Percentiles rank a stretch among this genome's conserved stretches.
Conservation (phyloP, 108 stramenopile species). For the Discostella stelligeroides region DNA sequence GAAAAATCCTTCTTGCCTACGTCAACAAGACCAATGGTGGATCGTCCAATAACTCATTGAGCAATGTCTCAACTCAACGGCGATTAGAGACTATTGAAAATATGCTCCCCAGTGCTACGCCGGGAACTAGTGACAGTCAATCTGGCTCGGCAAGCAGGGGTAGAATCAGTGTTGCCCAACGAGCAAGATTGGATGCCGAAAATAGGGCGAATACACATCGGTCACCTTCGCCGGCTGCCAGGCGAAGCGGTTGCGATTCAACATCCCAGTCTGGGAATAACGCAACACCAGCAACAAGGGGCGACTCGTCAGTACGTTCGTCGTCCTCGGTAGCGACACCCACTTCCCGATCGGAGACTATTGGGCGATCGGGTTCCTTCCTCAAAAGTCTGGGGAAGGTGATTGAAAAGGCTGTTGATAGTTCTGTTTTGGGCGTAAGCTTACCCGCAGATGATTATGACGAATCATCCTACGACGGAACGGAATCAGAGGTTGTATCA, state of each 20-base stretch:
- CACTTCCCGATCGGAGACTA: slow-evolving; percentile 11
- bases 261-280: slow-evolving; percentile 4
- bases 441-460: slow-evolving; percentile 26
- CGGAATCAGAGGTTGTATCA: slow-evolving; percentile 41
- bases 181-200: slow-evolving; percentile 72
- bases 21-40: slow-evolving; percentile 20
- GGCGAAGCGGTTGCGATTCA: neutral
- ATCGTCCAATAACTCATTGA: slow-evolving; percentile 33
- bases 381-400: slow-evolving; percentile 41
- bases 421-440: slow-evolving; percentile 44
- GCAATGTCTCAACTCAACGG: slow-evolving; percentile 32
- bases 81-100: slow-evolving; percentile 49
- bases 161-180: slow-evolving; percentile 69
- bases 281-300: slow-evolving; percentile 7
- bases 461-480: slow-evolving; percentile 48
- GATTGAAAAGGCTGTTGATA: slow-evolving; percentile 50
- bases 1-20: slow-evolving; percentile 53
- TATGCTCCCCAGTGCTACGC: slow-evolving; percentile 22
- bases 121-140: slow-evolving; percentile 17
- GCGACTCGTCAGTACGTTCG: slow-evolving; percentile 6
- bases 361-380: slow-evolving; percentile 34
- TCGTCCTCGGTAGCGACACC: neutral
- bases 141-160: slow-evolving; percentile 33
- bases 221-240: slow-evolving; percentile 28
- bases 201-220: slow-evolving; percentile 53